Conservation (phyloP, 768 basidiomycete genomes). For the Lentinula sp. region DNA sequence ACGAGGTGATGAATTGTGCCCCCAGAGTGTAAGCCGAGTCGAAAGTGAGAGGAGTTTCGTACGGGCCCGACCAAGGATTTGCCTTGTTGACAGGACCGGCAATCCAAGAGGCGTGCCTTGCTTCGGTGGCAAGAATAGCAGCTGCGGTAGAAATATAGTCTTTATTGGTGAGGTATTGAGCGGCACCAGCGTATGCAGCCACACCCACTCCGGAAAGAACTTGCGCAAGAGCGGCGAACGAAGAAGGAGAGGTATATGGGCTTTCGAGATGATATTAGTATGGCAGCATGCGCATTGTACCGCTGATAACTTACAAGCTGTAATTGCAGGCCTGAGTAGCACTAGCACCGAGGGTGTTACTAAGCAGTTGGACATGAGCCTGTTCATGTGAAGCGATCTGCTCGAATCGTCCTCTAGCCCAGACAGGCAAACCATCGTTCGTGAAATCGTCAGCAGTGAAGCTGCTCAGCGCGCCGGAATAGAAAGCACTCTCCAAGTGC, state of each 20-base stretch:
- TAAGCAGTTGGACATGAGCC: conserved; percentile 48
- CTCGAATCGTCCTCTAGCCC: conserved; percentile 41
- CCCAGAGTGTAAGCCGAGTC: conserved; percentile 41
- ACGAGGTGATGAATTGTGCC: conserved; percentile 35
- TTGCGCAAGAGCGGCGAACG: conserved; percentile 46
- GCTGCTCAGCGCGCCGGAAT: conserved; percentile 32
- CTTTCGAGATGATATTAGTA: conserved; percentile 10
- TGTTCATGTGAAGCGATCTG: conserved; percentile 52
- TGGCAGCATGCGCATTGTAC: no score
- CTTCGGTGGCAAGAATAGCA: conserved; percentile 49
- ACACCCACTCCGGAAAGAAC: conserved; percentile 46
- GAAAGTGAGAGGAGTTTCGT: conserved; percentile 32
- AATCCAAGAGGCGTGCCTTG: conserved; percentile 60
- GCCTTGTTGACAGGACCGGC: conserved; percentile 40
- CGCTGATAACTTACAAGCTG: conserved; percentile 35
- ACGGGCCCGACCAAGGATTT: conserved; percentile 51
- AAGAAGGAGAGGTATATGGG: conserved; percentile 36
- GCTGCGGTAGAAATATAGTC: conserved; percentile 36
- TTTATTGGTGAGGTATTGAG: conserved; percentile 34
- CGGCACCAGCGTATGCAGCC: conserved; percentile 42
- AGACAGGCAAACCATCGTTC: conserved; percentile 28
- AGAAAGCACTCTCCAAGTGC: conserved; percentile 41
- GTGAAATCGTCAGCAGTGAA: conserved; percentile 40
- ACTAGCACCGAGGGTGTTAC: conserved; percentile 30
- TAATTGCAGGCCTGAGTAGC: conserved; percentile 54